Base-by-base conservation (phyloP, 2,329 filamentous ascomycete species). In the Aspergillus oerlinghausenensis region DNA sequence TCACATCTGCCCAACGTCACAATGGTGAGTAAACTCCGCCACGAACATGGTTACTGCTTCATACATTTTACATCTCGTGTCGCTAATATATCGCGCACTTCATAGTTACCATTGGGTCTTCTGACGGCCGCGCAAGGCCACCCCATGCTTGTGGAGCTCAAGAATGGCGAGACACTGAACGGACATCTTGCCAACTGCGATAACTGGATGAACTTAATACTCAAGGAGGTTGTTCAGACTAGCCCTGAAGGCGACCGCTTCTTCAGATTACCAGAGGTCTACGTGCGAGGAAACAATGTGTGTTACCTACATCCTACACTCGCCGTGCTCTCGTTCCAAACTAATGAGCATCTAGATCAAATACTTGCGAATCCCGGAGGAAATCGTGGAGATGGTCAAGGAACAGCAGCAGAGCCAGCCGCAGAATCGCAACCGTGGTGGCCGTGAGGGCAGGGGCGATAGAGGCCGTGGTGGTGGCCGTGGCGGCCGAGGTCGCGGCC, bases 201-300 rank as follows among this genome's bases (percentile, higher is more conserved):
- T 75, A 99, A 93, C 50, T 99, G 94, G 92, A 99, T 99, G 94
- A 99, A 99, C 79, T 80, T 99, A 66, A 97, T 93, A 2, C 79
- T 99, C 64, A 96, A 94, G 76, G 94, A 97, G 75, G 95, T 99
- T 23, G 90, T 97, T 38, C 93, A 97, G 77, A 97, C 94, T 19
- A 96, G 89, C 72, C 87, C 93, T 25, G 93, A 97, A 70, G 94
- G 92, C 61, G 92, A 97, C 76, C 92, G 89, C 72, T 99, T 99
- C 76, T 88, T 91, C 75, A 84, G 91, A 70, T 79, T 99, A 75
- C 88, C 92, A 38, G 95, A 99, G 74, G 92, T 93, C 57, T 99
- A 99, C 71, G 90, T 99, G 52, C 89, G 96, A 72, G 94, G 94
- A 59, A 99, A 97, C 77, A 99, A 97, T 72, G 93, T 97, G 77